Conservation (phyloP, 768 basidiomycete genomes). For the Leccinum olivaceopallidum region DNA sequence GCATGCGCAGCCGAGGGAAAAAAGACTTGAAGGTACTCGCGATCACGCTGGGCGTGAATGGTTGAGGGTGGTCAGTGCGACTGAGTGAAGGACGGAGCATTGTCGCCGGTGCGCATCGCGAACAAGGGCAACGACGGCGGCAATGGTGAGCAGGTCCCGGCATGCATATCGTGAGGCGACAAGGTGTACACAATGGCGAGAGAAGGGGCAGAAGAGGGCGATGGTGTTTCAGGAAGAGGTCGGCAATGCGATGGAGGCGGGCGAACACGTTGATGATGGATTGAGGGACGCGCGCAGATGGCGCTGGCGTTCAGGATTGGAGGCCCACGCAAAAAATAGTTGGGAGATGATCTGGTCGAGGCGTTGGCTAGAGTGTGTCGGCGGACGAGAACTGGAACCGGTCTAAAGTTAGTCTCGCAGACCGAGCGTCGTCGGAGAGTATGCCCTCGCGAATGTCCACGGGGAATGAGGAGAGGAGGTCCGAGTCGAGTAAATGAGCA, state of each 20-base stretch:
- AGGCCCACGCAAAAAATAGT: constrained; percentile 57
- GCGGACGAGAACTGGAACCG: constrained; percentile 43
- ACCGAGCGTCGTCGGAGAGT: constrained; percentile 16
- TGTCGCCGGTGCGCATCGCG: too few relatives aligned
- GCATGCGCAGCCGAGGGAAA: too few relatives aligned
- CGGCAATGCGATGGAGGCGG: constrained; percentile 40
- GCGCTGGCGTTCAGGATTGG: constrained; percentile 32
- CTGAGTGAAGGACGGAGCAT: too few relatives aligned
- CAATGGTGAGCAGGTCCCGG: constrained; percentile 82
- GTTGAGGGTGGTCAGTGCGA: too few relatives aligned
- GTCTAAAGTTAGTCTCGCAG: background rate
- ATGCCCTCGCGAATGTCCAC: constrained; percentile 38
- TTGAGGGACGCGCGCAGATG: constrained; percentile 31
- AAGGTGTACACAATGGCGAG: constrained; percentile 81
- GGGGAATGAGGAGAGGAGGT: constrained; percentile 46
- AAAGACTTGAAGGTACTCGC: too few relatives aligned
- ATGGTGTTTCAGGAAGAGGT: constrained; percentile 53
- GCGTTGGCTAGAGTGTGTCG: constrained; percentile 26
- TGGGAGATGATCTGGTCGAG: constrained; percentile 32
- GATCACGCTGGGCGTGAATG: too few relatives aligned
- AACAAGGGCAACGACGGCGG: constrained; percentile 47
- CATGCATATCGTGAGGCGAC: constrained; percentile 93
- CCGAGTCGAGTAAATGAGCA: constrained; percentile 29
- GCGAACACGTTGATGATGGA: constrained; percentile 40
- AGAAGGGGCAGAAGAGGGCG: constrained; percentile 26